A percentile compares a stretch with the other conserved stretches of the same genome.
Evolutionary conservation across 441 rosid species (phyloP).

Genomic region (Adansonia gregorii): DNA sequence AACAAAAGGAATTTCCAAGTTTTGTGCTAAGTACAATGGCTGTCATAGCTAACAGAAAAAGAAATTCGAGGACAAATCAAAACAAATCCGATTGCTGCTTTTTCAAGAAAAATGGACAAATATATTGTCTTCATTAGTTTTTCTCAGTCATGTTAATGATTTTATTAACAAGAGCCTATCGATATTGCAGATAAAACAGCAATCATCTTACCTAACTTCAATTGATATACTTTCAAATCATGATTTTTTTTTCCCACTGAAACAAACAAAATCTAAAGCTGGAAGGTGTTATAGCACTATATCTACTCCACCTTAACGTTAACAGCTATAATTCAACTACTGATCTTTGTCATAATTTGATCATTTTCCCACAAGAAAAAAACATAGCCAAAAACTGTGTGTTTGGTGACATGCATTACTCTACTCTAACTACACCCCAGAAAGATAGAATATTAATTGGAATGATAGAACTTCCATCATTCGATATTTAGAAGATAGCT

Average conservation of each 20-base stretch:
- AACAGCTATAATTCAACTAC: not conserved
- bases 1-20: not conserved
- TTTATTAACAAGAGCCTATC: slow-evolving; percentile 10
- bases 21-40: not conserved
- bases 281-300: not conserved
- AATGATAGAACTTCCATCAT: not conserved
- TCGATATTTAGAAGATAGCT: not conserved
- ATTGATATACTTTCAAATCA: slow-evolving; percentile 12
- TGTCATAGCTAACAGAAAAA: not conserved
- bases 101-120: not conserved
- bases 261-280: slow-evolving; percentile 13
- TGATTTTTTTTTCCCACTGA: not conserved
- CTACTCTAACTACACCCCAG: slow-evolving; percentile 3
- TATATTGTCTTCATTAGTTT: not conserved
- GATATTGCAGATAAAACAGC: slow-evolving; percentile 11
- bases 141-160: slow-evolving; percentile 15
- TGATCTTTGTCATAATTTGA: slow-evolving; percentile 18
- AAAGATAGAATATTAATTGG: slow-evolving; percentile 13
- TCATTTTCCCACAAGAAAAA: not conserved
- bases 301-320: slow-evolving; percentile 1
- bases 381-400: not conserved
- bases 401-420: slow-evolving; percentile 16
- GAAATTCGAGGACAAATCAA: not conserved
- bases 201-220: slow-evolving; percentile 21
- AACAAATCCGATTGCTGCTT: not conserved